These are phyloP conservation scores for Penicillium salamii DNA, from an alignment of 495 filamentous ascomycete species.

Conservation along the genomic window DNA sequence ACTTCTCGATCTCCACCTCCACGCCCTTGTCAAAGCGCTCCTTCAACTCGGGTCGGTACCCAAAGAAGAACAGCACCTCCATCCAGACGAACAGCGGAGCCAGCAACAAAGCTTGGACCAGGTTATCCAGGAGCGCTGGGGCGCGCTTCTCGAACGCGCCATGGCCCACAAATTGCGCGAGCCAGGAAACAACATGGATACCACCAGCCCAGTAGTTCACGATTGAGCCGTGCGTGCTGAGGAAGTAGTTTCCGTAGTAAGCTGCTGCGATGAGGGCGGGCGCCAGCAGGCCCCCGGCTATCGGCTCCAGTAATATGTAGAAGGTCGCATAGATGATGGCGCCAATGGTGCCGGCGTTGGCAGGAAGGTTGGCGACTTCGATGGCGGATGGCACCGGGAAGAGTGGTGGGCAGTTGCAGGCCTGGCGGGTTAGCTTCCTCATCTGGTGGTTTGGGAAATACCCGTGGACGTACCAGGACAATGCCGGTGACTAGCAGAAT, in stretches of 20 bases:
- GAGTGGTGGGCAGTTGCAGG: constrained; percentile 70
- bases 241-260: constrained; percentile 72
- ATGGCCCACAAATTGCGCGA: constrained; percentile 88
- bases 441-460: neutral
- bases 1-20: constrained; percentile 53
- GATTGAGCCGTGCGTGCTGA: constrained; percentile 57
- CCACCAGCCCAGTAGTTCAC: constrained; percentile 70
- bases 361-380: constrained; percentile 69
- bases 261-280: constrained; percentile 71
- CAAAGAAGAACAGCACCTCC: constrained; percentile 85
- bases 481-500: constrained; percentile 76
- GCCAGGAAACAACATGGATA: constrained; percentile 72
- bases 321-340: constrained; percentile 70
- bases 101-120: constrained; percentile 87
- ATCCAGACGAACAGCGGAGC: constrained; percentile 99
- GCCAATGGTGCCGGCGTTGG: constrained; percentile 75
- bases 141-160: constrained; percentile 85
- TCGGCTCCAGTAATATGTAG: constrained; percentile 91
- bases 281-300: constrained; percentile 73
- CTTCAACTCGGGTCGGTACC: constrained; percentile 86
- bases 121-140: constrained; percentile 85
- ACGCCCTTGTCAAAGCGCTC: constrained; percentile 74
- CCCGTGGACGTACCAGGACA: constrained; percentile 66
- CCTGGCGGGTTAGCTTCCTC: constrained; percentile 44
- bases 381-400: constrained; percentile 69